Evolutionary conservation across 208 protist genomes (phyloP).

Genomic region (Tritrichomonas foetus): DNA sequence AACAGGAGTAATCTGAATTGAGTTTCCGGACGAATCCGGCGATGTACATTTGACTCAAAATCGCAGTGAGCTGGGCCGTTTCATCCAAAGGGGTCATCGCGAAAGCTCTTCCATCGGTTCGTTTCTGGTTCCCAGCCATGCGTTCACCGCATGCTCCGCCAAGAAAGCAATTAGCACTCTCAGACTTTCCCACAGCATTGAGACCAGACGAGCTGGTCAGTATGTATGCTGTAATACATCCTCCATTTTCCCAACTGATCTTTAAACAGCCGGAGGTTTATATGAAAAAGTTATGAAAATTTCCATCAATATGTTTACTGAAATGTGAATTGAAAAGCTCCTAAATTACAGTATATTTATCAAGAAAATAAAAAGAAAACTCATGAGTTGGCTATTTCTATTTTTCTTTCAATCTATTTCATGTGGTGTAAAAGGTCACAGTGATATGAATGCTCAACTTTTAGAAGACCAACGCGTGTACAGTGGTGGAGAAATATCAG

Average conservation of each 20-base stretch:
- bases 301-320: no score
- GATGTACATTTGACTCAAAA: slow-evolving; percentile 36
- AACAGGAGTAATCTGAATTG: slow-evolving; percentile 42
- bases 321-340: no score
- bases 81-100: slow-evolving; percentile 23
- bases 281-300: no score
- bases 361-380: no score
- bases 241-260: not conserved
- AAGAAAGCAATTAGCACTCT: slow-evolving; percentile 38
- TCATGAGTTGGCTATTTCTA: no score
- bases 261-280: no score
- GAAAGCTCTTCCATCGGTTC: not conserved
- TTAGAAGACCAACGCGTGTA: no score
- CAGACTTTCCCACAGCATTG: slow-evolving; percentile 36
- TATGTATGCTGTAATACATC: slow-evolving; percentile 24
- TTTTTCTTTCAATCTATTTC: no score
- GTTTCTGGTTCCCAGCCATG: slow-evolving; percentile 21
- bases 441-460: no score
- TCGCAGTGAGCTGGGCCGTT: not conserved
- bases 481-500: no score
- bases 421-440: no score
- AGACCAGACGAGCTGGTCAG: not conserved
- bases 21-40: slow-evolving; percentile 39
- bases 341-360: no score
- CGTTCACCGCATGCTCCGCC: slow-evolving; percentile 38